Percentiles rank a stretch among this genome's conserved stretches.
These are phyloP conservation scores for Zea luxurians DNA, from an alignment of 176 grass and related monocot genomes.

Conservation along the genomic window DNA sequence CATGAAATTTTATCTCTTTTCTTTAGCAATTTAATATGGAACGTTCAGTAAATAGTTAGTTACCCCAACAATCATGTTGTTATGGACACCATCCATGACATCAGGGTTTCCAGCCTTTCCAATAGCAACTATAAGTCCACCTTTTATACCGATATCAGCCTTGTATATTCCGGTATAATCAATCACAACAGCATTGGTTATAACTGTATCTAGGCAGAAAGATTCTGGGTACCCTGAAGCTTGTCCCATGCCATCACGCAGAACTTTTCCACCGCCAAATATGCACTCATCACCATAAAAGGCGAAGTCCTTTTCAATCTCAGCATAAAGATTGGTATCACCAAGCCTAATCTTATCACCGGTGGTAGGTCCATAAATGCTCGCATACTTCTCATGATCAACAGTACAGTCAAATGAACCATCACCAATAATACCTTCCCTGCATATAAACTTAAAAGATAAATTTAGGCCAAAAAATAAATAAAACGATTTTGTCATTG, in stretches of 20 bases:
- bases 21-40: slow-evolving; percentile 22
- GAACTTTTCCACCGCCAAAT: slow-evolving; percentile 94
- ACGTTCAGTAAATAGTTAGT: slow-evolving; percentile 29
- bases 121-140: slow-evolving; percentile 60
- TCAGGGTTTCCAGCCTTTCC: slow-evolving; percentile 98
- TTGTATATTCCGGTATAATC: slow-evolving; percentile 98
- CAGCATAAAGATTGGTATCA: slow-evolving; percentile 82
- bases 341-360: slow-evolving; percentile 96
- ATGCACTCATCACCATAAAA: slow-evolving; percentile 95
- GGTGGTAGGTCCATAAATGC: slow-evolving; percentile 94
- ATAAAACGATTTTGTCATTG: neutral
- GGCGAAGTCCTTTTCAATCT: slow-evolving; percentile 90
- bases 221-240: slow-evolving; percentile 53
- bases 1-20: neutral
- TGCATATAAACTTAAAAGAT: slow-evolving; percentile 51
- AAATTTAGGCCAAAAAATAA: slow-evolving; percentile 21
- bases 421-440: slow-evolving; percentile 76
- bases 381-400: slow-evolving; percentile 80
- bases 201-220: slow-evolving; percentile 77
- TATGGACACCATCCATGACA: slow-evolving; percentile 80
- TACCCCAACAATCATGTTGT: slow-evolving; percentile 95
- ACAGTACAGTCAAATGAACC: slow-evolving; percentile 56
- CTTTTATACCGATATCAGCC: slow-evolving; percentile 96
- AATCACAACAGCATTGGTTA: slow-evolving; percentile 93
- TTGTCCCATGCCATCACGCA: slow-evolving; percentile 97